A percentile compares a stretch with the other conserved stretches of the same genome.
Conservation (phyloP, 192 early-diverging fungal genomes). For the Gonapodya sp. region DNA sequence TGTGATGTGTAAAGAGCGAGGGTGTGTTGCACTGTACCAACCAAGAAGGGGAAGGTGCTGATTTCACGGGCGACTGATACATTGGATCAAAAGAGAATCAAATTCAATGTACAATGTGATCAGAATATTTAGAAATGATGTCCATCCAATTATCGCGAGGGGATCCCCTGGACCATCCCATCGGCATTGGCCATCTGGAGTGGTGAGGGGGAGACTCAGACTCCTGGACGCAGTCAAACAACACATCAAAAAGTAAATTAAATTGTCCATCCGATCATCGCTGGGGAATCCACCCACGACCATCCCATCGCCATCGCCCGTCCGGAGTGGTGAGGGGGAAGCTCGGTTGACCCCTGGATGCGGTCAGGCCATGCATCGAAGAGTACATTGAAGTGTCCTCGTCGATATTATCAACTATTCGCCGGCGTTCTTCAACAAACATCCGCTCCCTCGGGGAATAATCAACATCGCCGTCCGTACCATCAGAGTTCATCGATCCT, state of each 20-base stretch:
- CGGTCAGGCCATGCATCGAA: neutral
- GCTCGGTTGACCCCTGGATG: neutral
- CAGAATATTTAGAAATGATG: too few relatives aligned
- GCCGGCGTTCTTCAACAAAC: neutral
- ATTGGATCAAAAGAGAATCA: too few relatives aligned
- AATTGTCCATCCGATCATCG: neutral
- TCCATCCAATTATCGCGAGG: neutral
- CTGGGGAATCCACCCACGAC: neutral
- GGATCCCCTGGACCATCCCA: neutral
- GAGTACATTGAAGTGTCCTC: neutral
- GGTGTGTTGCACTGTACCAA: too few relatives aligned
- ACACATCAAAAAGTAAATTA: neutral
- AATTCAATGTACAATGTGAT: too few relatives aligned
- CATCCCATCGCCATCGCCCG: neutral
- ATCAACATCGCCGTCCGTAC: too few relatives aligned
- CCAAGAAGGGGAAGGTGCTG: too few relatives aligned
- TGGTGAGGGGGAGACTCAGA: neutral
- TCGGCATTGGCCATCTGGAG: neutral
- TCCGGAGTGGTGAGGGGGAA: neutral
- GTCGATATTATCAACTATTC: neutral
- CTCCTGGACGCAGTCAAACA: too few relatives aligned
- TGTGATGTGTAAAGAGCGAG: too few relatives aligned
- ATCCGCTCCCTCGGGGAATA: neutral
- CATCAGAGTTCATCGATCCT: too few relatives aligned
- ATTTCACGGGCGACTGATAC: too few relatives aligned